These are phyloP conservation scores for Entomortierella chlamydospora DNA, from an alignment of 192 early-diverging fungal genomes.

Conservation along the genomic window DNA sequence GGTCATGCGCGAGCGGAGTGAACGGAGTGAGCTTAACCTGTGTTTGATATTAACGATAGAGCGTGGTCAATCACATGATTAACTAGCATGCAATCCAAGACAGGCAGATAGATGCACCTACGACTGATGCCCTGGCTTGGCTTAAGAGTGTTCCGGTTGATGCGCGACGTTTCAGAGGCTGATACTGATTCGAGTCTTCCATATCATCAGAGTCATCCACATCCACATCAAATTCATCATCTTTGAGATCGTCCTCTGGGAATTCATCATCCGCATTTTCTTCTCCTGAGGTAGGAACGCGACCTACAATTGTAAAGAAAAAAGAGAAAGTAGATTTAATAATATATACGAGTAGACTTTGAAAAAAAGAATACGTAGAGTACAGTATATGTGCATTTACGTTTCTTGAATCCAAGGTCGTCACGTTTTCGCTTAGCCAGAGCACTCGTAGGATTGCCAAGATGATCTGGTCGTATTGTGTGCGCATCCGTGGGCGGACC, in stretches of 20 bases:
- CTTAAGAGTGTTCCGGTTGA: slow-evolving; percentile 40
- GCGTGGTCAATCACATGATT: no score
- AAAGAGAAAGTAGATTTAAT: not conserved
- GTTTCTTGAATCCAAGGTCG: slow-evolving; percentile 35
- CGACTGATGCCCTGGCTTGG: slow-evolving; percentile 27
- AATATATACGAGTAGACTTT: not conserved
- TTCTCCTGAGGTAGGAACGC: slow-evolving; percentile 23
- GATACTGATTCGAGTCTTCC: slow-evolving; percentile 32
- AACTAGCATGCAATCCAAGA: no score
- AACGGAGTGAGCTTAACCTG: no score
- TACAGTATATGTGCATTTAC: slow-evolving; percentile 6
- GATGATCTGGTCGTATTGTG: not conserved
- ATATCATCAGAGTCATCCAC: slow-evolving; percentile 24
- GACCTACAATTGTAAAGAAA: slow-evolving; percentile 27
- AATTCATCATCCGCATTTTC: slow-evolving; percentile 21
- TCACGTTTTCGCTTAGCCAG: slow-evolving; percentile 40
- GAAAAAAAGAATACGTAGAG: not conserved
- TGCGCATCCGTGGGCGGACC: not conserved
- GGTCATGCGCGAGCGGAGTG: no score
- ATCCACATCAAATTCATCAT: slow-evolving; percentile 22
- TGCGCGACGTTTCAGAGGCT: slow-evolving; percentile 43
- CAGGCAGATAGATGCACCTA: slow-evolving; percentile 6
- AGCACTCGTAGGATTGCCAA: not conserved
- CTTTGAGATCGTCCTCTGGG: slow-evolving; percentile 27
- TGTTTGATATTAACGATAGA: no score